These are phyloP conservation scores for Vaccinium darrowii DNA, from an alignment of 148 eudicot species.

Conservation along the genomic window DNA sequence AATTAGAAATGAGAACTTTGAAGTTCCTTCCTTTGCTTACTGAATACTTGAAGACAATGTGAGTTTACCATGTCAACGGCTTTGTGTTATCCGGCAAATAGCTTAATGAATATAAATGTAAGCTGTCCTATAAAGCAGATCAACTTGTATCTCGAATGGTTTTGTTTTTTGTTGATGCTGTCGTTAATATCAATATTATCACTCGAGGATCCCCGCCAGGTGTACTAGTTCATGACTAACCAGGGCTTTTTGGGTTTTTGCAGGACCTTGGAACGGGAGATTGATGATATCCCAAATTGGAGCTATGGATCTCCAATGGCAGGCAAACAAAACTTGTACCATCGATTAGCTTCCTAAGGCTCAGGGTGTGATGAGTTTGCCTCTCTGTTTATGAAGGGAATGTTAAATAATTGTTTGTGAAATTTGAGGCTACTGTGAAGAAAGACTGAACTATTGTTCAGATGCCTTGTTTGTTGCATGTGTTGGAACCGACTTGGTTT, in stretches of 20 bases:
- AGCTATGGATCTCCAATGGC: neutral
- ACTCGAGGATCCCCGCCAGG: neutral
- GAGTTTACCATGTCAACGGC: neutral
- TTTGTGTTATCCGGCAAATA: neutral
- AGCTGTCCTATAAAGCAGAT: neutral
- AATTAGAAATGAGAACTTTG: neutral
- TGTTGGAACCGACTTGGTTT: neutral
- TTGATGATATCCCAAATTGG: neutral
- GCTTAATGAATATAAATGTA: no score
- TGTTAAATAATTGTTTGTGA: no score
- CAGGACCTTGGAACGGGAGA: conserved; percentile 9
- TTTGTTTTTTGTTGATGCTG: neutral
- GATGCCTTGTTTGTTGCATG: neutral
- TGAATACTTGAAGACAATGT: neutral
- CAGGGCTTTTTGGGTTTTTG: neutral
- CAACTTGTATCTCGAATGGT: neutral
- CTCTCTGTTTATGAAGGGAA: neutral
- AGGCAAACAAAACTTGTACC: neutral
- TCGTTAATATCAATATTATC: neutral
- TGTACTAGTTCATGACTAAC: neutral
- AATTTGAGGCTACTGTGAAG: no score
- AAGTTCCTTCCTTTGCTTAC: neutral
- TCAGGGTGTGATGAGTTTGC: neutral
- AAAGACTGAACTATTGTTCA: no score
- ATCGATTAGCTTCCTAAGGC: neutral